Conservation (phyloP, 805 yeast species). For the Saccharomycopsis selenospora region DNA sequence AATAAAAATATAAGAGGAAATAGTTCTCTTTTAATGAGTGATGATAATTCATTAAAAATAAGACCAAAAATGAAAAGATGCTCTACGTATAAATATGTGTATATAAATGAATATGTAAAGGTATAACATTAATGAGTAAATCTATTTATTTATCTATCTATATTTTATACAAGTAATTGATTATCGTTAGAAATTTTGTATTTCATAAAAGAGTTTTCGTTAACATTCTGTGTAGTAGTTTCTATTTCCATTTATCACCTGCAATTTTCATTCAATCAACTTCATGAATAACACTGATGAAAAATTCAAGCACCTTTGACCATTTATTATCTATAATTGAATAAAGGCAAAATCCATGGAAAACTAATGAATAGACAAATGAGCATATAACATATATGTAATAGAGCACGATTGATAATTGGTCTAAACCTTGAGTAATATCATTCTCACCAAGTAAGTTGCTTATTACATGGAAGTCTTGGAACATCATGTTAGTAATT, state of each 20-base stretch:
- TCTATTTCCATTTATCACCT: neutral
- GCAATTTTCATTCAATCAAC: neutral
- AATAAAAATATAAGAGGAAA: neutral
- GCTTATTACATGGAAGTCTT: neutral
- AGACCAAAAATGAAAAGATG: too few relatives aligned
- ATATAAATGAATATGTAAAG: neutral
- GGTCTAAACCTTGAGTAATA: neutral
- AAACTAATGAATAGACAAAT: neutral
- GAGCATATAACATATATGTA: neutral
- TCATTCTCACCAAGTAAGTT: neutral
- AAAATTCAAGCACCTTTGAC: neutral
- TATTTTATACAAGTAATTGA: too few relatives aligned
- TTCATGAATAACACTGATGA: neutral
- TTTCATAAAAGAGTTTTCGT: neutral
- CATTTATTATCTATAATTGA: neutral
- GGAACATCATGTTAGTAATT: neutral
- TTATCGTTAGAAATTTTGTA: too few relatives aligned
- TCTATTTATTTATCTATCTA: too few relatives aligned
- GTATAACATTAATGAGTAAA: neutral
- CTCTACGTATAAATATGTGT: too few relatives aligned
- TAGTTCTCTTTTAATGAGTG: too few relatives aligned
- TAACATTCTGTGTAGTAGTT: neutral
- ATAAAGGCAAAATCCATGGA: neutral
- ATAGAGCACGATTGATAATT: neutral
- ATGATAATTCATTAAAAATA: too few relatives aligned